A percentile compares a stretch with the other conserved stretches of the same genome.
Conservation (phyloP, 768 basidiomycete species). For the Kwoniella heveanensis region DNA sequence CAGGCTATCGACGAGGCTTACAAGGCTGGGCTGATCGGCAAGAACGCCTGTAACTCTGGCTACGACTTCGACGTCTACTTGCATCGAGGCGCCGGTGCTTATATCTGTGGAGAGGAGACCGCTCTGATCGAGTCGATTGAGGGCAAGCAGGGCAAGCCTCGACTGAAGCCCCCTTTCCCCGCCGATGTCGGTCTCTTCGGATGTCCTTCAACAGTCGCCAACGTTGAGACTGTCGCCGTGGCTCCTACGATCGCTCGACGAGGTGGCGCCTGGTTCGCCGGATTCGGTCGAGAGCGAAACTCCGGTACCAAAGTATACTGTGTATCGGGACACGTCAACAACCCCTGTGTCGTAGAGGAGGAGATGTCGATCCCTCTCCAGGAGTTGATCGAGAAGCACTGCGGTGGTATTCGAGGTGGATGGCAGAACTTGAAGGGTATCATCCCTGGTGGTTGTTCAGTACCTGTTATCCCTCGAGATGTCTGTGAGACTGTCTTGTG, state of each 20-base stretch:
- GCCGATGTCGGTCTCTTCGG: constrained; percentile 98
- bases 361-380: constrained; percentile 97
- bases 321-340: constrained; percentile 96
- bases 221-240: constrained; percentile 97
- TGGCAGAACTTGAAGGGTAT: constrained; percentile 98
- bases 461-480: constrained; percentile 83
- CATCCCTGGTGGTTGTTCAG: constrained; percentile 90
- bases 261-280: constrained; percentile 84
- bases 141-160: constrained; percentile 97
- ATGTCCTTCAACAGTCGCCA: constrained; percentile 94
- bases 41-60: constrained; percentile 86
- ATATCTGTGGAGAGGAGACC: constrained; percentile 98
- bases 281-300: constrained; percentile 88
- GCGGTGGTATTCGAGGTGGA: constrained; percentile 88
- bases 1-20: constrained; percentile 96
- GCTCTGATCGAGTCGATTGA: constrained; percentile 95
- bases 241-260: constrained; percentile 94
- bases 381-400: constrained; percentile 94
- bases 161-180: constrained; percentile 97
- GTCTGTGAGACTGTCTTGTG: constrained; percentile 84
- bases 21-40: constrained; percentile 80
- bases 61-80: constrained; percentile 97
- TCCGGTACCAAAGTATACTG: constrained; percentile 97
- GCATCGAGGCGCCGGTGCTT: constrained; percentile 97
- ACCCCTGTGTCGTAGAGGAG: constrained; percentile 96